Percentiles rank a stretch among this genome's conserved stretches.
Evolutionary conservation across 768 basidiomycete species (phyloP).

Genomic region (Pisolithus microcarpus): DNA sequence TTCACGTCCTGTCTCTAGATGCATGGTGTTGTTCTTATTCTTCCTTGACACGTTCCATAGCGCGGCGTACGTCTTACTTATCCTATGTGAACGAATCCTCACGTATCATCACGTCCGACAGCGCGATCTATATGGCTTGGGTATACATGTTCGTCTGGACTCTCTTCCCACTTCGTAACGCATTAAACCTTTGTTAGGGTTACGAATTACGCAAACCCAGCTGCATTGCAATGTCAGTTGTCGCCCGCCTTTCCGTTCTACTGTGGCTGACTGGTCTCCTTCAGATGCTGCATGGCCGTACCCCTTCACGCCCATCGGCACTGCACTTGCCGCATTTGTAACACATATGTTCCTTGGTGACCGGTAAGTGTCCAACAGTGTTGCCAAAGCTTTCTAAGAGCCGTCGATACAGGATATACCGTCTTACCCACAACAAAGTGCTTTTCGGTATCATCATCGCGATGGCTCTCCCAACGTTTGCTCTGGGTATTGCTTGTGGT

Average conservation of each 20-base stretch:
- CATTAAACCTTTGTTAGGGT: neutral
- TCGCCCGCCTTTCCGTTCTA: neutral
- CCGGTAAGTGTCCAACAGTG: slow-evolving; percentile 24
- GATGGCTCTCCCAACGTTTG: slow-evolving; percentile 31
- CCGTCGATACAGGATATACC: neutral
- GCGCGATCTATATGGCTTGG: slow-evolving; percentile 28
- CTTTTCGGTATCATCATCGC: slow-evolving; percentile 28
- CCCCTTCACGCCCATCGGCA: slow-evolving; percentile 42
- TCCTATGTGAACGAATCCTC: neutral
- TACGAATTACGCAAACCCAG: neutral
- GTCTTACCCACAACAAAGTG: neutral
- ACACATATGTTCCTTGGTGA: slow-evolving; percentile 41
- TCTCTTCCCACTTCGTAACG: neutral
- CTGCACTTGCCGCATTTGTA: slow-evolving; percentile 37
- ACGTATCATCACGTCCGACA: slow-evolving; percentile 4
- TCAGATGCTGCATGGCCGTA: slow-evolving; percentile 40
- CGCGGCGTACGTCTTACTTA: slow-evolving; percentile 5
- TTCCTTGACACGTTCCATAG: slow-evolving; percentile 33
- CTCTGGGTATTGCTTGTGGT: slow-evolving; percentile 39
- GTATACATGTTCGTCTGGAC: slow-evolving; percentile 19
- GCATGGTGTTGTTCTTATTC: slow-evolving; percentile 29
- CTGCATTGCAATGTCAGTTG: neutral
- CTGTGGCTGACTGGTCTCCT: neutral
- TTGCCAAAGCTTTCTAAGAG: neutral
- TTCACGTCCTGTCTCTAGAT: slow-evolving; percentile 12